phyloP scores from a whole-genome alignment of 2,329 filamentous ascomycete species.

The Lecanicillium sp. region DNA sequence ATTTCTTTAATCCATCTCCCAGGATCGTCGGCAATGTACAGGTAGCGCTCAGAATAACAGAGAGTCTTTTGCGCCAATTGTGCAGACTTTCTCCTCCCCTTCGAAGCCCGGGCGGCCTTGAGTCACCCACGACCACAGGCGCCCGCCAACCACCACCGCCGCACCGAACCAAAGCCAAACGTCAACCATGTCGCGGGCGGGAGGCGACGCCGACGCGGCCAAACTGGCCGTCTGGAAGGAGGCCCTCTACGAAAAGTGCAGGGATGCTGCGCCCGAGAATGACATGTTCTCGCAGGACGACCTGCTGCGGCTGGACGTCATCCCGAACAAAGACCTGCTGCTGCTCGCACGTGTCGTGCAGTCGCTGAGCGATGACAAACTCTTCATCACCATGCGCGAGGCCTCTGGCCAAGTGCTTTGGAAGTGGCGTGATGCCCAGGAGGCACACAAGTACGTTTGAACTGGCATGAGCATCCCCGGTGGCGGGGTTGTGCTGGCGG shows the following conservation, averaged over 20 bases:
- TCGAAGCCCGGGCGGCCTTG: not conserved
- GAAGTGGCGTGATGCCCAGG: conserved; percentile 52
- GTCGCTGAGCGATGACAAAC: conserved; percentile 52
- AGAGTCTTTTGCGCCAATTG: conserved; percentile 5
- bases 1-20: not conserved
- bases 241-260: conserved; percentile 50
- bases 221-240: conserved; percentile 50
- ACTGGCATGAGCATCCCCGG: not conserved
- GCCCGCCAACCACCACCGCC: conserved; percentile 6
- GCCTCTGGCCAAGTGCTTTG: conserved; percentile 39
- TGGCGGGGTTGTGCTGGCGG: not conserved
- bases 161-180: too few species aligned
- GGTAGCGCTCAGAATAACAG: conserved; percentile 1
- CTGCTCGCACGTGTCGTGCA: conserved; percentile 52
- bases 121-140: conserved; percentile 5
- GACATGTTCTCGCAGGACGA: conserved; percentile 54
- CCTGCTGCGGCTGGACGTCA: conserved; percentile 49
- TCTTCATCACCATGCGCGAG: conserved; percentile 44
- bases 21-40: conserved; percentile 1
- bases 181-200: conserved; percentile 15
- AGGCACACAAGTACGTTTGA: conserved; percentile 52
- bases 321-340: conserved; percentile 50
- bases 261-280: conserved; percentile 41
- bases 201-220: conserved; percentile 27
- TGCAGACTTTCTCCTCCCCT: not conserved